These are phyloP conservation scores for Xylaria polymorpha DNA, from an alignment of 2,329 filamentous ascomycete genomes.

Conservation along the genomic window DNA sequence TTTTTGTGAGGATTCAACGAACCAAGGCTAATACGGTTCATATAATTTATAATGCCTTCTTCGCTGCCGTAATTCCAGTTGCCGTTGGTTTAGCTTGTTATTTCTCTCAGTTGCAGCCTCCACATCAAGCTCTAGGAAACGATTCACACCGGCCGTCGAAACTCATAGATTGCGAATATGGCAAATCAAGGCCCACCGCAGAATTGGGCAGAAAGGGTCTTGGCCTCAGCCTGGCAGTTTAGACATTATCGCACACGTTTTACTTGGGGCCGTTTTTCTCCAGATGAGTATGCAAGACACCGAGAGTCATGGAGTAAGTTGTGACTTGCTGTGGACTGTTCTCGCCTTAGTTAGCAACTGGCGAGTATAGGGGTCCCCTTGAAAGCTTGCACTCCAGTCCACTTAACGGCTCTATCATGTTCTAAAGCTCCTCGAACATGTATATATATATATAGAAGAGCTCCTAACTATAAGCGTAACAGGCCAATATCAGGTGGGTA, in stretches of 20 bases:
- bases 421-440: not conserved
- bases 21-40: not conserved
- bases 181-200: not conserved
- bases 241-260: not conserved
- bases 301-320: not conserved
- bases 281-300: not conserved
- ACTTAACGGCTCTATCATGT: not conserved
- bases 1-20: not conserved
- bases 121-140: not conserved
- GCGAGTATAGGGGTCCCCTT: not conserved
- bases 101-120: not conserved
- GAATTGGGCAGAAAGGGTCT: not conserved
- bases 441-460: not conserved
- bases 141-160: not conserved
- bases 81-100: not conserved
- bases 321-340: not conserved
- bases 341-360: not conserved
- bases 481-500: not conserved
- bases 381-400: not conserved
- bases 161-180: not conserved
- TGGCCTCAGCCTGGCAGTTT: not conserved
- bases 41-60: not conserved
- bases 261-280: not conserved
- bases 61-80: not conserved
- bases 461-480: not conserved